Percentiles rank a stretch among this genome's conserved stretches.
Conservation (phyloP, 1,284 basidiomycete genomes). For the Hypsizygus ulmarius region DNA sequence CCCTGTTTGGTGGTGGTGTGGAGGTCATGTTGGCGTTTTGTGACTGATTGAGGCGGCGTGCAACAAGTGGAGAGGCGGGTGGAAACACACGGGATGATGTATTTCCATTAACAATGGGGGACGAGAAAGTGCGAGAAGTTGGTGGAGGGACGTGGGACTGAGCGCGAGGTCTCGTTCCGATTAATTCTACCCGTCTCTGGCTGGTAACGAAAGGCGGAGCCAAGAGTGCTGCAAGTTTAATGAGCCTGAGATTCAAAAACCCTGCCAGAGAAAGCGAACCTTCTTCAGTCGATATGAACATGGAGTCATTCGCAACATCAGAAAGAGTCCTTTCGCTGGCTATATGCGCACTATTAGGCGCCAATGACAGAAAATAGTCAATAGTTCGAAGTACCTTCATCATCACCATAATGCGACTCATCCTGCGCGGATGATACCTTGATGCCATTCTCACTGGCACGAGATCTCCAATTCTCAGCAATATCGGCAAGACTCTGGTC, state of each 20-base stretch:
- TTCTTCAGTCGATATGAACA: constrained; percentile 42
- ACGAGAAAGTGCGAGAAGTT: constrained; percentile 28
- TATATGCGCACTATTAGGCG: constrained; percentile 37
- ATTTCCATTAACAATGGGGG: constrained; percentile 29
- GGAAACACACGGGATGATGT: constrained; percentile 21
- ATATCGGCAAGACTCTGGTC: constrained; percentile 56
- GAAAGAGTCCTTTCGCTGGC: constrained; percentile 46
- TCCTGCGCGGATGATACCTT: constrained; percentile 49
- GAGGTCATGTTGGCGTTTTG: constrained; percentile 40
- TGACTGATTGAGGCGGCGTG: constrained; percentile 33
- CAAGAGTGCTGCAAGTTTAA: constrained; percentile 44
- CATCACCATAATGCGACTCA: constrained; percentile 52
- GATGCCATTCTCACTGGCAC: constrained; percentile 70
- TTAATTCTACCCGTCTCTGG: constrained; percentile 43
- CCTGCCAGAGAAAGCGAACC: constrained; percentile 28
- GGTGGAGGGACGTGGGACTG: constrained; percentile 44
- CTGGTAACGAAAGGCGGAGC: constrained; percentile 59
- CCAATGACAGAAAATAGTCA: constrained; percentile 13
- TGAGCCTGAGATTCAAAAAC: not conserved
- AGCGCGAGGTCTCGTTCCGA: constrained; percentile 44
- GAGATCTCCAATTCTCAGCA: constrained; percentile 67
- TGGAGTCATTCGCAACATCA: constrained; percentile 40
- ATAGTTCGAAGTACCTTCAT: constrained; percentile 46
- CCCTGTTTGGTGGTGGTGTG: constrained; percentile 67
- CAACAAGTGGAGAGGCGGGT: constrained; percentile 32